Base-by-base conservation (phyloP, 495 filamentous ascomycete species). In the Friedmanniomyces endolithicus region DNA sequence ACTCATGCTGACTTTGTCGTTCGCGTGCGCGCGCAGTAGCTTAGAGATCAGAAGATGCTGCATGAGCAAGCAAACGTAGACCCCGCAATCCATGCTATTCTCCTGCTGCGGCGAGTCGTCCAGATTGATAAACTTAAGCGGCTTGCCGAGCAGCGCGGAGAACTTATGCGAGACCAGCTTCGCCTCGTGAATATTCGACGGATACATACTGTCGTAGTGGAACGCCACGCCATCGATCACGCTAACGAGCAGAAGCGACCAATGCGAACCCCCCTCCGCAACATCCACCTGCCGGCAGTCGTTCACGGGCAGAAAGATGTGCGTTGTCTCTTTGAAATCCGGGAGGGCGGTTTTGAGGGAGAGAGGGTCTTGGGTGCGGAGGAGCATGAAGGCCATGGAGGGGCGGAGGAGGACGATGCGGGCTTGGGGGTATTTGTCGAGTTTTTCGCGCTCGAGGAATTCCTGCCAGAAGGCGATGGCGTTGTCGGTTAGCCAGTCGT, bases 401-500 rank as follows among this genome's bases (percentile, higher is more conserved):
- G 92, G 92, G 11, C 92, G 86, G 48, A 97, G 83, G 48, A 98
- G 85, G 41, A 94, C 78, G 65, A 98, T 95, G 59, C 89, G 77
- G 27, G 88, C 86, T 58, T 83, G 76, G 6, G 82, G 81, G 70
- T 85, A 87, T 63, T 80, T 74, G 27, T 74, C 69, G 24, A 98
- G 81, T 43, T 86, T 77, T 71, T 96, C 90, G 50, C 82, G 87
- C 68, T 97, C 94, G 50, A 98, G 79, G 67, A 82, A 95, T 81
- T 96, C 92, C 77, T 96, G 86, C 90, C 92, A 98, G 67, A 98
- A 98, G 49, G 88, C 85, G 47, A 98, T 98, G 58, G 78, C 83
- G 73, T 95, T 95, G 68, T 98, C 92, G n/a, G 90, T 97, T 47
- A 98, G 74, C 92, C 92, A 98, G 73, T 96, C 94, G 66, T 86